Base-by-base conservation (phyloP, 2,329 filamentous ascomycete genomes). In the Fusarium nanum region DNA sequence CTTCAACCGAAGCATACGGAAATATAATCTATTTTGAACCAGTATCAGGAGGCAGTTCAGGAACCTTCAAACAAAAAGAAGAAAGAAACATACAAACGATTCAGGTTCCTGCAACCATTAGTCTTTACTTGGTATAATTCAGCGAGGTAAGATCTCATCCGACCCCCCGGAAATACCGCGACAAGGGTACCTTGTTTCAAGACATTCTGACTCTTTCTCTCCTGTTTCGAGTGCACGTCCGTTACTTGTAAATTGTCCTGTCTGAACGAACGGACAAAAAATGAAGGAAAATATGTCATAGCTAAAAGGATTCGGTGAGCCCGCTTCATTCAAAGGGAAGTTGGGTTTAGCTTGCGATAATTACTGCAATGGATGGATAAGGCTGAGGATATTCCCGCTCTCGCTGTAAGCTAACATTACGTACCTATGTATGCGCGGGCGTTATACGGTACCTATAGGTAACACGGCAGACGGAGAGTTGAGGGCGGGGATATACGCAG, bases 101-200 rank as follows among this genome's bases (percentile, higher is more conserved):
- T 42, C 13, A 53, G 34, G 34, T 37, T 37, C 32, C 32, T 37
- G 32, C 32, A 37, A 37, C 32, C 16, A 37, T 37, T n/a, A 4
- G 34, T 37, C 34, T 37, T 37, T 37, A 25, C 25, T 47, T 47
- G 16, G 44, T 47, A 27, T 23, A 13, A 13, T 47, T 47, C 22
- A 22, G 18, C 13, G 30, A n/a, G 50, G 10, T 63, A 32, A 23
- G 30, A 50, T 34, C 47, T 70, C 64, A 32, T 37, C 34, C 34
- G 10, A 37, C 34, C 60, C 65, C 68, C 72, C 72, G 66, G 70
- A 65, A 73, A 66, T 73, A 67, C 73, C 71, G 71, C 70, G 70
- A 75, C 70, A 32, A 48, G 72, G 72, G 71, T 71, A 22, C 72
- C 72, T 50, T 68, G 56, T 55, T 30, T 22, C 42, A 20, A 49